phyloP scores from a whole-genome alignment of 2,329 filamentous ascomycete genomes.

The Zymoseptoria crescenta region DNA sequence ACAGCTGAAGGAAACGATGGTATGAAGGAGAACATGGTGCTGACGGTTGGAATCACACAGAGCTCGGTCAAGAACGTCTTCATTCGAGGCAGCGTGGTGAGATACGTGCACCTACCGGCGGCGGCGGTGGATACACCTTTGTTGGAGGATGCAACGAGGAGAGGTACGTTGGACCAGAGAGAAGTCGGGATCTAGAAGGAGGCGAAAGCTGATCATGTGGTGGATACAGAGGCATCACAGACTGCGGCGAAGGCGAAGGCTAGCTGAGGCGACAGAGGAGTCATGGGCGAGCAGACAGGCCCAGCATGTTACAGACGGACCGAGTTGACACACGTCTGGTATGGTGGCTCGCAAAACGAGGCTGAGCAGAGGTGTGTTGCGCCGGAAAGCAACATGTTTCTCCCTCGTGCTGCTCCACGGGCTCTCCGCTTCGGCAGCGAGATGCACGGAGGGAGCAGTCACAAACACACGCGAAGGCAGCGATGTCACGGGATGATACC shows the following conservation, averaged over 20 bases:
- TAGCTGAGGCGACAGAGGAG: constrained; percentile 2
- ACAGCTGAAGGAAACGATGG: not conserved
- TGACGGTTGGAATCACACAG: constrained; percentile 29
- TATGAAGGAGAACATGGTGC: constrained; percentile 1
- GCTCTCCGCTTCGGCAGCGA: not conserved
- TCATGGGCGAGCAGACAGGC: not conserved
- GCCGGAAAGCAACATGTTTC: not conserved
- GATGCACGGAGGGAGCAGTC: not conserved
- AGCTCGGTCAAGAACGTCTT: constrained; percentile 91
- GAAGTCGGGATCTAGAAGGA: not conserved
- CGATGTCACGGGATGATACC: not conserved
- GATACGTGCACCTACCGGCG: constrained; percentile 83
- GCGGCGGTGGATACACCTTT: constrained; percentile 76
- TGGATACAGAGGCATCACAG: constrained; percentile 25
- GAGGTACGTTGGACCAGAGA: constrained; percentile 49
- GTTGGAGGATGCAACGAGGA: constrained; percentile 82
- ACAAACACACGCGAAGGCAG: not conserved
- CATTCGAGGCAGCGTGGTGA: constrained; percentile 84
- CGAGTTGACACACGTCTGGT: not conserved
- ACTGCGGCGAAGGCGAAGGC: constrained; percentile 30
- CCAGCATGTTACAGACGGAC: not conserved
- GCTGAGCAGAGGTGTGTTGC: constrained; percentile 1
- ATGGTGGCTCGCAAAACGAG: constrained; percentile 1
- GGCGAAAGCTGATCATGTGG: not conserved
- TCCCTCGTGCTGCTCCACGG: not conserved